A percentile compares a stretch with the other conserved stretches of the same genome.
These are phyloP conservation scores for Dendrocalamus sinicus DNA, from an alignment of 176 grass and related monocot genomes.

Conservation along the genomic window DNA sequence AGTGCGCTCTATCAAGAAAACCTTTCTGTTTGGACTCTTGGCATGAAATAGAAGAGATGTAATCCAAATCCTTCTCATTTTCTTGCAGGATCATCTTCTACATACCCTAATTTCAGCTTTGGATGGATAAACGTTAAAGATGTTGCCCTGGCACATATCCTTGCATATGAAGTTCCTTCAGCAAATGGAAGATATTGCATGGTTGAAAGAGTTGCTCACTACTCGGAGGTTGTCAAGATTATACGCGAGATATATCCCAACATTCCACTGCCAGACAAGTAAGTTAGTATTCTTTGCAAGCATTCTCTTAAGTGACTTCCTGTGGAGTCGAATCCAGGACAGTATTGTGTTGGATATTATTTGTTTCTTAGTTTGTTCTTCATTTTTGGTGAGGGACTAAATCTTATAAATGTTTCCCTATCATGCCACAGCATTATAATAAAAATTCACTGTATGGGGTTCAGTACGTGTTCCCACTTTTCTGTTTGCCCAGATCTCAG, in stretches of 20 bases:
- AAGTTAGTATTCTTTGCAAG: slow-evolving; percentile 35
- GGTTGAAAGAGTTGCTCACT: slow-evolving; percentile 58
- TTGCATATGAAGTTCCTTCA: slow-evolving; percentile 59
- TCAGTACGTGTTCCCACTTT: slow-evolving; percentile 1
- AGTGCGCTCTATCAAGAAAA: not conserved
- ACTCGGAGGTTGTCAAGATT: slow-evolving; percentile 42
- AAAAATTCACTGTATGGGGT: not conserved
- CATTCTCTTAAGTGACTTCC: not conserved
- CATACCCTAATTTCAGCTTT: slow-evolving; percentile 48
- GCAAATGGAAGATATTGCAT: slow-evolving; percentile 61
- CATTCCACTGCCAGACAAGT: slow-evolving; percentile 50
- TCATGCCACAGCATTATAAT: not conserved
- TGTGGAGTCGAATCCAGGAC: not conserved
- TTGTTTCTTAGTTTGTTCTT: not conserved
- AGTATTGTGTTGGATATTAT: not conserved
- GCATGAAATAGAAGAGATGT: not conserved
- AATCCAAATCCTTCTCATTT: slow-evolving; percentile 8
- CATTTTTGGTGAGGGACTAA: not conserved
- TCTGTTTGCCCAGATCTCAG: not conserved
- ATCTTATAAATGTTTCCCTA: not conserved
- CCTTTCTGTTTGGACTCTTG: not conserved
- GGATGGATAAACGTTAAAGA: slow-evolving; percentile 64
- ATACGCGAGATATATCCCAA: slow-evolving; percentile 46
- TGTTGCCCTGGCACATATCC: slow-evolving; percentile 64
- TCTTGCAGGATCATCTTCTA: slow-evolving; percentile 51